A percentile compares a stretch with the other conserved stretches of the same genome.
Conservation (phyloP, 805 yeast genomes). For the Suhomyces emberorum region DNA sequence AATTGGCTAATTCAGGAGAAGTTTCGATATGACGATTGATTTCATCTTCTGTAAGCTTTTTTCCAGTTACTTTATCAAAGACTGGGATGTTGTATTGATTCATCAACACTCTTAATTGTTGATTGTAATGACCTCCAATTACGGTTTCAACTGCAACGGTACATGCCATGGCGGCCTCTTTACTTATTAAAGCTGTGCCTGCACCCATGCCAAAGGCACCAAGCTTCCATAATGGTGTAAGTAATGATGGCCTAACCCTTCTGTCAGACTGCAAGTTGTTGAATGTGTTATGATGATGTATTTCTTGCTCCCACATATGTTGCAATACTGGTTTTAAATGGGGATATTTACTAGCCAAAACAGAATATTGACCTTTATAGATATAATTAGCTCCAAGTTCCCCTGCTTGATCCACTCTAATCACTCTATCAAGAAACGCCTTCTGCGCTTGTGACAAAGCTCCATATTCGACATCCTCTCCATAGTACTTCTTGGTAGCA, state of each 20-base stretch:
- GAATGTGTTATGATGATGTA: conserved; percentile 85
- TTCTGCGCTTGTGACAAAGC: conserved; percentile 51
- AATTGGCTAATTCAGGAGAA: conserved; percentile 53
- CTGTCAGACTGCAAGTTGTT: conserved; percentile 69
- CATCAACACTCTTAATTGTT: conserved; percentile 74
- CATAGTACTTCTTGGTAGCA: conserved; percentile 16
- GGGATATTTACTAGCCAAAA: conserved; percentile 67
- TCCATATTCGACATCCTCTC: conserved; percentile 33
- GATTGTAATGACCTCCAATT: conserved; percentile 93
- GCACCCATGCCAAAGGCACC: conserved; percentile 89
- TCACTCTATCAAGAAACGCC: conserved; percentile 68
- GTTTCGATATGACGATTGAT: conserved; percentile 24
- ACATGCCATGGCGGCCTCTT: conserved; percentile 99
- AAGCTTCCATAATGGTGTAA: conserved; percentile 90
- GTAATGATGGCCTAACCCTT: conserved; percentile 84
- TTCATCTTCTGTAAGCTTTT: conserved; percentile 18
- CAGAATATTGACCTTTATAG: conserved; percentile 84
- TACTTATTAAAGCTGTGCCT: conserved; percentile 80
- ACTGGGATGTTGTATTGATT: conserved; percentile 56
- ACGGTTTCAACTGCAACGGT: conserved; percentile 99
- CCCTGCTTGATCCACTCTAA: conserved; percentile 97
- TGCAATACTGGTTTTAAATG: conserved; percentile 72
- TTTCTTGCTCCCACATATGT: conserved; percentile 99
- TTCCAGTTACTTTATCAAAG: conserved; percentile 34
- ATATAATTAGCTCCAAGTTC: conserved; percentile 94